These are phyloP conservation scores for Penicillium chermesinum DNA, from an alignment of 495 filamentous ascomycete species.

Conservation along the genomic window DNA sequence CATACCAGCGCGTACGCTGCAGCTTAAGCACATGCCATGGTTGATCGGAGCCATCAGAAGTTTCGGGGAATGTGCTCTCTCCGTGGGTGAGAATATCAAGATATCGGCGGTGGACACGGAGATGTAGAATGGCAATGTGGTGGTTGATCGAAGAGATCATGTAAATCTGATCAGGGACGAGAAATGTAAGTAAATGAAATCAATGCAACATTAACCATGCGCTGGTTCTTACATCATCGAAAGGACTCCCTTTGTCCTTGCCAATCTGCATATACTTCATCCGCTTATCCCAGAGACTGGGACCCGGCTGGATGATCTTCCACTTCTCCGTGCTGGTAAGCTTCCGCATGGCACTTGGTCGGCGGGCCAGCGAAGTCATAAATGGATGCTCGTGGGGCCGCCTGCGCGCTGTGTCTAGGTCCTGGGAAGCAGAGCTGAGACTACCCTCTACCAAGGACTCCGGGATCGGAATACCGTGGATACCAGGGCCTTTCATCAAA, in stretches of 20 bases:
- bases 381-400: slow-evolving; percentile 37
- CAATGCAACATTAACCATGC: neutral
- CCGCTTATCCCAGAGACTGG: slow-evolving; percentile 71
- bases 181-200: neutral
- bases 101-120: slow-evolving; percentile 65
- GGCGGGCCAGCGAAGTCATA: slow-evolving; percentile 28
- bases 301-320: slow-evolving; percentile 56
- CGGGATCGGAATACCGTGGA: slow-evolving; percentile 20
- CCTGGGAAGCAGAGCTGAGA: slow-evolving; percentile 3
- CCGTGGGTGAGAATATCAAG: slow-evolving; percentile 48
- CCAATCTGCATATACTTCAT: slow-evolving; percentile 70
- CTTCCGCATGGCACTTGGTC: slow-evolving; percentile 28
- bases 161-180: too few relatives aligned
- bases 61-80: slow-evolving; percentile 25
- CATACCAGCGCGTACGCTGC: slow-evolving; percentile 70
- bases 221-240: slow-evolving; percentile 49
- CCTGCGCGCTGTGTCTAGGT: slow-evolving; percentile 32
- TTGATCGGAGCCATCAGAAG: slow-evolving; percentile 45
- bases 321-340: slow-evolving; percentile 36
- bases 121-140: slow-evolving; percentile 69
- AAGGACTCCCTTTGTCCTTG: slow-evolving; percentile 41
- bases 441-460: slow-evolving; percentile 24
- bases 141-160: slow-evolving; percentile 78
- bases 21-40: slow-evolving; percentile 62
- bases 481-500: slow-evolving; percentile 19